Conservation (phyloP, 1,139 yeast genomes). For the Suhomyces bokatorum region DNA sequence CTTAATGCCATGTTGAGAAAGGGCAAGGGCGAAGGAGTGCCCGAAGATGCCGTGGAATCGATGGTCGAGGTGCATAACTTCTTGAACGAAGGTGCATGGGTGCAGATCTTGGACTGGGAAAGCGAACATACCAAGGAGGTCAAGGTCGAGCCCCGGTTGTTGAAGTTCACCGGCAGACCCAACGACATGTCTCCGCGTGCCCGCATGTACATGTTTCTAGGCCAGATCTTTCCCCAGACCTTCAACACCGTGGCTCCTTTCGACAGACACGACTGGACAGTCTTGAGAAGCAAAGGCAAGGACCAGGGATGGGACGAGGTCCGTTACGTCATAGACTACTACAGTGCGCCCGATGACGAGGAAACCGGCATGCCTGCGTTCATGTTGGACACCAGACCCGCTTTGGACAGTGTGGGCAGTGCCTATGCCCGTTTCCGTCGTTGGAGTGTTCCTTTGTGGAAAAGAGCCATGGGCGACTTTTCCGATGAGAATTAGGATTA, state of each 20-base stretch:
- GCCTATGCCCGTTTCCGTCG: conserved; percentile 66
- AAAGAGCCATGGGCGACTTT: conserved; percentile 48
- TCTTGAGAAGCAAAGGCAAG: conserved; percentile 62
- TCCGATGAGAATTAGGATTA: conserved; percentile 10
- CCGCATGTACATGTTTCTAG: conserved; percentile 60
- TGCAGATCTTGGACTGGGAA: conserved; percentile 92
- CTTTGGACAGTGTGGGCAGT: conserved; percentile 66
- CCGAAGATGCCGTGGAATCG: conserved; percentile 92
- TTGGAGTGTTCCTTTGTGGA: conserved; percentile 48
- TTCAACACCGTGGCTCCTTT: conserved; percentile 86
- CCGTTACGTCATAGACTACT: conserved; percentile 93
- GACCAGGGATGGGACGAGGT: conserved; percentile 53
- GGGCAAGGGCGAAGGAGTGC: conserved; percentile 82
- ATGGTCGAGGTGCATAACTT: conserved; percentile 98
- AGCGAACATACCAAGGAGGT: conserved; percentile 51
- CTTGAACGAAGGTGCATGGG: conserved; percentile 97
- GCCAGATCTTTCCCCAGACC: conserved; percentile 68
- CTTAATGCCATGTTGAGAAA: conserved; percentile 94
- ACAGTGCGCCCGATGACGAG: conserved; percentile 88
- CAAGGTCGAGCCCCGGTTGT: conserved; percentile 67
- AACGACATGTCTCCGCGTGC: conserved; percentile 90
- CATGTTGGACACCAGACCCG: conserved; percentile 92
- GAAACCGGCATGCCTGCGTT: conserved; percentile 88
- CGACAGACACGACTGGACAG: conserved; percentile 99
- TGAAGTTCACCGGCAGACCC: conserved; percentile 91